phyloP scores from a whole-genome alignment of 257 asterid species.

The Knoxia roxburghii region DNA sequence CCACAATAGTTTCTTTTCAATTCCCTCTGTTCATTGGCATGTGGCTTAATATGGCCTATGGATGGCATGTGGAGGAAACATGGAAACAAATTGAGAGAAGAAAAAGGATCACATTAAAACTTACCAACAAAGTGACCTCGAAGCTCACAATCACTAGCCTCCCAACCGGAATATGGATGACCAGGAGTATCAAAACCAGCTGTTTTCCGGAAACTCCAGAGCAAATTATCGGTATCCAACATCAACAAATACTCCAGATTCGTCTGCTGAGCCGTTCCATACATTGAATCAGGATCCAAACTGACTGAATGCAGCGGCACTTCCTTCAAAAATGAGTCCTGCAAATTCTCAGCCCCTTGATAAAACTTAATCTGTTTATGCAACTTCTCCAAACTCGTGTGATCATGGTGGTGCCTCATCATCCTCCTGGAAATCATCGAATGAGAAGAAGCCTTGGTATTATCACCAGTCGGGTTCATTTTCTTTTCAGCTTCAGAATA shows the following conservation, averaged over 20 bases:
- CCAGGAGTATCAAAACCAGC: conserved; percentile 68
- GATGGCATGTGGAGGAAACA: too few relatives aligned
- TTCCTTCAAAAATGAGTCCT: conserved; percentile 38
- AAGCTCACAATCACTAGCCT: conserved; percentile 50
- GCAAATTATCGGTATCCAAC: conserved; percentile 68
- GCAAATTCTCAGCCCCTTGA: conserved; percentile 17
- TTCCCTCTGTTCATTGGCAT: too few relatives aligned
- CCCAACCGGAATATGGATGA: conserved; percentile 87
- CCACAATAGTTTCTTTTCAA: too few relatives aligned
- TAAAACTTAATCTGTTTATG: conserved; percentile 43
- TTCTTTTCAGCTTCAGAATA: conserved; percentile 40
- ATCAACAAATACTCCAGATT: conserved; percentile 72
- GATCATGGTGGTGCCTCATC: conserved; percentile 22
- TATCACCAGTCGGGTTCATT: conserved; percentile 70
- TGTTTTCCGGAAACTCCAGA: conserved; percentile 78
- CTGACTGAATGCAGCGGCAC: conserved; percentile 63
- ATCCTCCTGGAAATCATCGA: conserved; percentile 56
- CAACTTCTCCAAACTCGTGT: conserved; percentile 40
- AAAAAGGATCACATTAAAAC: too few relatives aligned
- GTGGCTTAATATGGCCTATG: too few relatives aligned
- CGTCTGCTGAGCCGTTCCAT: conserved; percentile 75
- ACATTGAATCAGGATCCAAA: conserved; percentile 53
- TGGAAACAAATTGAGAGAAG: too few relatives aligned
- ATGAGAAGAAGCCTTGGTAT: conserved; percentile 38
- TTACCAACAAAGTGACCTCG: conserved; percentile 95